Conservation (phyloP, 495 filamentous ascomycete genomes). For the Penicillium salamii region DNA sequence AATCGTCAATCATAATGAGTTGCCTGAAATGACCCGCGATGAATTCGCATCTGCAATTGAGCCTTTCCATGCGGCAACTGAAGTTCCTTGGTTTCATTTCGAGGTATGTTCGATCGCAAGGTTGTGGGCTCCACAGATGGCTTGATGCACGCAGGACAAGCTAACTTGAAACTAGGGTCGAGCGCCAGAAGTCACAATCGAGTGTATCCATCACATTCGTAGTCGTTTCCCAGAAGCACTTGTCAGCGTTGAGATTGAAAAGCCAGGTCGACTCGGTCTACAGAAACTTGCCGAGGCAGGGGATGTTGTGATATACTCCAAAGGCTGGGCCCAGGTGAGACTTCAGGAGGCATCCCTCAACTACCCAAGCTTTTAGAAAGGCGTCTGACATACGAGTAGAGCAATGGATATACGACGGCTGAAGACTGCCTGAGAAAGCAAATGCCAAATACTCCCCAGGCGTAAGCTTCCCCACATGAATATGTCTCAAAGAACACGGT, state of each 20-base stretch:
- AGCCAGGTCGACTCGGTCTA: conserved; percentile 60
- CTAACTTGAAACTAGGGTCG: conserved; percentile 51
- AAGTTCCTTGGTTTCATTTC: conserved; percentile 63
- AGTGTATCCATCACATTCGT: conserved; percentile 59
- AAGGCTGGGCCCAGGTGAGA: conserved; percentile 64
- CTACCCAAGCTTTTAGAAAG: neutral
- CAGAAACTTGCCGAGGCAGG: conserved; percentile 59
- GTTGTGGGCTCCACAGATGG: neutral
- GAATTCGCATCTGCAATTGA: conserved; percentile 50
- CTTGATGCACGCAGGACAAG: neutral
- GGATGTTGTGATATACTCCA: conserved; percentile 70
- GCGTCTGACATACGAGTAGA: conserved; percentile 23
- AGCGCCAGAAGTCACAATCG: conserved; percentile 58
- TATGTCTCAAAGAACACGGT: neutral
- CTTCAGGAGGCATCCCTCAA: no score
- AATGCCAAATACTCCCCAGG: conserved; percentile 35
- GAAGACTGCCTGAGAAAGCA: conserved; percentile 51
- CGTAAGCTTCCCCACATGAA: conserved; percentile 28
- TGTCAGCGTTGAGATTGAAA: conserved; percentile 71
- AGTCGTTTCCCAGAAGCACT: conserved; percentile 38
- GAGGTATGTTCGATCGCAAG: conserved; percentile 48
- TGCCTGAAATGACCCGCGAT: conserved; percentile 59
- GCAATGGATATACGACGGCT: conserved; percentile 45
- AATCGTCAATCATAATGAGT: conserved; percentile 66
- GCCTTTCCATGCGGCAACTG: conserved; percentile 22